Evolutionary conservation across 257 asterid genomes (phyloP).

Genomic region (Marsdenia floribunda): DNA sequence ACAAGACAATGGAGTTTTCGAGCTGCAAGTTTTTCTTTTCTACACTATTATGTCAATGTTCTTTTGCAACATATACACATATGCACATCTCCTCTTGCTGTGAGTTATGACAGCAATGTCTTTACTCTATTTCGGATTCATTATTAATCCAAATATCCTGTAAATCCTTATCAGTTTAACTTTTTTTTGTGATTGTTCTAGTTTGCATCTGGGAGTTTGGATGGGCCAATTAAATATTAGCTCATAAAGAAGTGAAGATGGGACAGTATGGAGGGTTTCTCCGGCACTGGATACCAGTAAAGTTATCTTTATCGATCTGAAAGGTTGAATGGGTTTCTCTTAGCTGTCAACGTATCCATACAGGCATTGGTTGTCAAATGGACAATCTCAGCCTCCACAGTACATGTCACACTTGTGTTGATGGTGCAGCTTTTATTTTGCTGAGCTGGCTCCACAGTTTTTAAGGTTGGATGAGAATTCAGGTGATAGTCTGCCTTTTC

Average conservation of each 20-base stretch:
- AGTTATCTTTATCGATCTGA: not conserved
- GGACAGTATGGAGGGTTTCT: not conserved
- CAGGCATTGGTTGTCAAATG: not conserved
- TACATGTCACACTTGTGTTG: not conserved
- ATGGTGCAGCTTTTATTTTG: constrained; percentile 23
- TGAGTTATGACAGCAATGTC: not conserved
- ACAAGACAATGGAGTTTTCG: not conserved
- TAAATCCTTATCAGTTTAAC: not conserved
- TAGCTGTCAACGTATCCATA: not conserved
- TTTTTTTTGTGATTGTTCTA: constrained; percentile 30
- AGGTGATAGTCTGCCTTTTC: not conserved
- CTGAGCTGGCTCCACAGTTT: not conserved
- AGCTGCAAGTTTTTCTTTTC: not conserved
- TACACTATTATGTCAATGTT: not conserved
- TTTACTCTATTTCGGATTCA: not conserved
- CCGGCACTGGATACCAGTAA: not conserved
- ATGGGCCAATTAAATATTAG: constrained; percentile 86
- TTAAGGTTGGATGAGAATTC: constrained; percentile 5
- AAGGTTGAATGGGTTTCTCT: not conserved
- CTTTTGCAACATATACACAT: not conserved
- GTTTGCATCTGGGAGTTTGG: constrained; percentile 98
- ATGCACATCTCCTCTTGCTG: not conserved
- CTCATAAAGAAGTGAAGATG: not conserved
- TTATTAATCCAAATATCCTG: not conserved
- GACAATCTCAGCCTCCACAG: not conserved